A percentile compares a stretch with the other conserved stretches of the same genome.
Conservation (phyloP, 2,329 filamentous ascomycete genomes). For the Colletotrichum scovillei region DNA sequence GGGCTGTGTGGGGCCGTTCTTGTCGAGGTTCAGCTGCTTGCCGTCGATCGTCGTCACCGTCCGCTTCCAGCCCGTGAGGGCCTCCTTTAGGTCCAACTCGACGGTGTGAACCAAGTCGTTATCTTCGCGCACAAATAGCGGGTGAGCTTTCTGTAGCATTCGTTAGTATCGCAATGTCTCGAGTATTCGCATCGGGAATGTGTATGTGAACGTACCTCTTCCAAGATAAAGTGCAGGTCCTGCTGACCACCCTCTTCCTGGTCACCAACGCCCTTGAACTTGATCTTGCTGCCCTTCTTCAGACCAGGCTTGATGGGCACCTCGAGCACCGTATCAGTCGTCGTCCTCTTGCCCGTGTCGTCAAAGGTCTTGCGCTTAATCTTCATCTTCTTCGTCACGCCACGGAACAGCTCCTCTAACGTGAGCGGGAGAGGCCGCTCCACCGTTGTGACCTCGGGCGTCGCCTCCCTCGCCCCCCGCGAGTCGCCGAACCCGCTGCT, state of each 20-base stretch:
- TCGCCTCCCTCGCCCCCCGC: slow-evolving; percentile 57
- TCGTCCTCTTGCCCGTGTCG: slow-evolving; percentile 82
- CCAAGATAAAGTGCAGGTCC: slow-evolving; percentile 93
- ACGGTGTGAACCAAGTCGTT: slow-evolving; percentile 86
- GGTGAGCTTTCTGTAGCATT: slow-evolving; percentile 79
- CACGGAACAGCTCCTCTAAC: slow-evolving; percentile 89
- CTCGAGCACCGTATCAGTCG: slow-evolving; percentile 90
- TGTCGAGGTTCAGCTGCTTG: slow-evolving; percentile 83
- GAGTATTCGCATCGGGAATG: background rate
- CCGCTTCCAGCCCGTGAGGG: slow-evolving; percentile 91
- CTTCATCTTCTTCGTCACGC: slow-evolving; percentile 95
- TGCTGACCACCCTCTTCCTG: slow-evolving; percentile 96
- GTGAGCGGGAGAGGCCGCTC: slow-evolving; percentile 85
- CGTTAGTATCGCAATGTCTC: slow-evolving; percentile 52
- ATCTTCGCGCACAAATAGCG: slow-evolving; percentile 85
- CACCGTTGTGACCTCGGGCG: slow-evolving; percentile 90
- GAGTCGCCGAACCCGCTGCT: slow-evolving; percentile 45
- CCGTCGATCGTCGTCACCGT: slow-evolving; percentile 96
- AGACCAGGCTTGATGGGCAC: slow-evolving; percentile 96
- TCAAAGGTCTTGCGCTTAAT: slow-evolving; percentile 98
- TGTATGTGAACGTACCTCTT: slow-evolving; percentile 76
- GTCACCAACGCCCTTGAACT: slow-evolving; percentile 97
- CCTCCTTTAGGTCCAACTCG: slow-evolving; percentile 90
- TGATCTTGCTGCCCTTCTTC: slow-evolving; percentile 98
- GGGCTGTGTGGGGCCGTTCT: slow-evolving; percentile 86